Evolutionary conservation across 306 rosid species (phyloP).

Genomic region (Arachis stenosperma): DNA sequence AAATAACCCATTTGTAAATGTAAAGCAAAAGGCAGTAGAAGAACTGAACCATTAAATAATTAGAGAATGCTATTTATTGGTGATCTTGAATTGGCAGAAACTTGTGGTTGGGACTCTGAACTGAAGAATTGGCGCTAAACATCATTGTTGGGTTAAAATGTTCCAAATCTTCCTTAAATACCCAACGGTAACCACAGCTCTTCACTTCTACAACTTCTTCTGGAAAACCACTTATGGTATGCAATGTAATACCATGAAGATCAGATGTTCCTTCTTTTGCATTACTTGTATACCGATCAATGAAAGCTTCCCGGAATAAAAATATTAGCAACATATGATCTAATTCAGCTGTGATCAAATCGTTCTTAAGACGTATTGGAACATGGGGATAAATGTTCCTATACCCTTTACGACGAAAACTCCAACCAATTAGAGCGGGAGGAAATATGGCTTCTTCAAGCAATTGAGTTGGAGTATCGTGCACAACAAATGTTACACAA

Average conservation of each 20-base stretch:
- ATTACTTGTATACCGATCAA: too few species aligned
- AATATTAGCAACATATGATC: not conserved
- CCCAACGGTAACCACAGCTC: not conserved
- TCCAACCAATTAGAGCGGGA: too few species aligned
- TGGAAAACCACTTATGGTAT: rapidly evolving
- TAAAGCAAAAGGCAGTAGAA: too few species aligned
- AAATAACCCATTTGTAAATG: too few species aligned
- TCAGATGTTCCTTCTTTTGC: not conserved
- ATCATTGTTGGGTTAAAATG: not conserved
- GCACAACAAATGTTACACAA: not conserved
- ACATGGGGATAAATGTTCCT: rapidly evolving
- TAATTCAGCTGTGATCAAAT: not conserved
- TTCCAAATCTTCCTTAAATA: constrained; percentile 1
- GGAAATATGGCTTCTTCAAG: not conserved
- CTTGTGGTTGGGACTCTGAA: too few species aligned
- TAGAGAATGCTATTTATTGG: too few species aligned
- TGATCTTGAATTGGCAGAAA: too few species aligned
- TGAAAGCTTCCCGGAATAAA: not conserved
- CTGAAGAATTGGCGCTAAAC: not conserved
- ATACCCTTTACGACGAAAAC: too few species aligned
- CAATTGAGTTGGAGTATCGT: not conserved
- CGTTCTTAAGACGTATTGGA: not conserved
- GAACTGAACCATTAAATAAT: too few species aligned
- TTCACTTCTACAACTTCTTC: not conserved
- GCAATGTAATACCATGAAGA: not conserved